Base-by-base conservation (phyloP, 257 asterid genomes). In the Forsythia viridissima region DNA sequence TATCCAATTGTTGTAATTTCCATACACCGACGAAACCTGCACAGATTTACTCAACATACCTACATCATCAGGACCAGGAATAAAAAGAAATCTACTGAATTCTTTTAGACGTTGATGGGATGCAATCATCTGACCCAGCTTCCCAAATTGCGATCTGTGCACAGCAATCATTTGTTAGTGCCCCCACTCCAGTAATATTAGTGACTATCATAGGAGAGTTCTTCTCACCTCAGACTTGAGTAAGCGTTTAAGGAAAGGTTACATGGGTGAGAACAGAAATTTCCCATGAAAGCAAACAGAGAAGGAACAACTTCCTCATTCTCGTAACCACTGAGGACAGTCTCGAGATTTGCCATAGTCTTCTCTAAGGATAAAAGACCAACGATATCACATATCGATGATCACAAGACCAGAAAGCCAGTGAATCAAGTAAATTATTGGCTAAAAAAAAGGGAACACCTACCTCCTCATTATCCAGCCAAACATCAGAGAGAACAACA, bases 41-140 rank as follows among this genome's bases (percentile, higher is more conserved):
- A 63, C 83, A 73, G 74, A 76, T 68, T 76, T 74, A 76, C 63
- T 73, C 59, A 70, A 86, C 91, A 72, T 70, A 93, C 99, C 99
- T 80, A 91, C 88, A 77, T 95, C 98, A 85, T 93, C 96, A 72
- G 99, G 99, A 79, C 99, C 99, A 48, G 99, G 99, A 81, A 95
- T 91, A 83, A 95, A 95, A 48, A 96, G 94, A 86, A 96, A 96
- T 77, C 83, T 87, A 76, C 97, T 93, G 57, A 86, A 84, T 57
- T 93, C 93, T 85, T 85, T 89, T 71, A 93, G 86, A 75, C 93
- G 94, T 59, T 86, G 87, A 88, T 91, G 98, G 69, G 90, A 82
- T 36, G 93, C 97, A 84, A 96, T 86, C 86, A 91, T 88, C 83
- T 88, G 87, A 66, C 99, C 99, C 72, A 96, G 92, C 88, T 89